Evolutionary conservation across 208 protist genomes (phyloP), one percentile per base, ranked within the genome.

Genomic region (Strigomonas culicis): DNA sequence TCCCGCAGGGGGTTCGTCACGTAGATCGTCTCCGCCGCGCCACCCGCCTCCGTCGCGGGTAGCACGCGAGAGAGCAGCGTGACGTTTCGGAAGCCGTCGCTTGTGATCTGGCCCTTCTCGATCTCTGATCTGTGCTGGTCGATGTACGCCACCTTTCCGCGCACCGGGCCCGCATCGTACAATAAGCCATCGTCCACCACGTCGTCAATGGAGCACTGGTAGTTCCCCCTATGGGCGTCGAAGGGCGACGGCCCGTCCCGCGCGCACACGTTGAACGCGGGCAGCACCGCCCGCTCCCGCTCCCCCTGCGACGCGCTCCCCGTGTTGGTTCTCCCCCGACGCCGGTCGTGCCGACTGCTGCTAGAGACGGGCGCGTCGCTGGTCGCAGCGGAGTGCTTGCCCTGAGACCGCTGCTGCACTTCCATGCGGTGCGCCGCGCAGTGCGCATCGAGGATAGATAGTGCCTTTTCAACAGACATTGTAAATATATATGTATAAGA

Each of bases 161-260:
- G 15, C 49, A 28, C 30, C 1, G 39, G 10, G 0, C 43, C 56
- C 4, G 63, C 13, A 10, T 62, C 65, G 30, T 63, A 70, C 13
- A 28, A 21, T 7, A 22, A 7, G 4, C 50, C 53, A 17, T 64
- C 57, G 13, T 72, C 61, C 41, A 43, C 41, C 24, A 72, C 67
- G n/a, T 66, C 43, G 31, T 72, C 67, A 8, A 72, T 47, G 36
- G 59, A 61, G 59, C 58, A 59, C 52, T 72, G 67, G 27, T 66
- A 72, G 17, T 11, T 30, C 7, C 59, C 59, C 24, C 47, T 52
- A 41, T 72, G 59, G 1, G 31, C 0, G 43, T 66, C 59, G 30
- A 57, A 72, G 31, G 67, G 67, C 0, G 59, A 72, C 4, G 67
- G 67, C 1, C 67, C 67, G 49, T 72, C 59, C 2, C 67, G 67